phyloP scores from a whole-genome alignment of 1,139 yeast genomes.

The Suhomyces coccinellae region DNA sequence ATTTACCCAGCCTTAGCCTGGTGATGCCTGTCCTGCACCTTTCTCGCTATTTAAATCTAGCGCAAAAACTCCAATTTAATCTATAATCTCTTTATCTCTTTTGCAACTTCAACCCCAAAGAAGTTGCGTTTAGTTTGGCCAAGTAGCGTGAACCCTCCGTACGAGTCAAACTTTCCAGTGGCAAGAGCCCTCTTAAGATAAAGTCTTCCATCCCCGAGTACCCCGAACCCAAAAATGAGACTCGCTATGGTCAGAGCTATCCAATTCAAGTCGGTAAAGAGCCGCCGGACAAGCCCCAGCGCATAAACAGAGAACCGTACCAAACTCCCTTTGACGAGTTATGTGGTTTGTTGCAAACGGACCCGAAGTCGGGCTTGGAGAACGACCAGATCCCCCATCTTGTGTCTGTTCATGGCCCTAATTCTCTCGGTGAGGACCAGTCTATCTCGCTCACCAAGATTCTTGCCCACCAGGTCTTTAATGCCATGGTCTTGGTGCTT shows the following conservation, averaged over 20 bases:
- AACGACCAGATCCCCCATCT: constrained; percentile 31
- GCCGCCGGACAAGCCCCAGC: constrained; percentile 10
- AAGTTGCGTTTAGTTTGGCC: neutral
- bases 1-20: no score
- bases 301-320: constrained; percentile 27
- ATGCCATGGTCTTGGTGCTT: constrained; percentile 79
- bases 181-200: constrained; percentile 7
- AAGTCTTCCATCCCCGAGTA: constrained; percentile 11
- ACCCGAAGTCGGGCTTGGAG: constrained; percentile 50
- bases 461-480: constrained; percentile 67
- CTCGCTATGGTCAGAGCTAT: constrained; percentile 19
- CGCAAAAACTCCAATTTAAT: no score
- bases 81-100: no score
- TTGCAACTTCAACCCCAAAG: neutral
- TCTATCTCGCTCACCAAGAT: constrained; percentile 59
- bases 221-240: constrained; percentile 12
- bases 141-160: neutral
- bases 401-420: constrained; percentile 49
- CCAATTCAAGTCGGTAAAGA: constrained; percentile 22
- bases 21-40: no score
- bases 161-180: neutral
- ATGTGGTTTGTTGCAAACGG: constrained; percentile 38
- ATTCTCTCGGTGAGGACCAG: constrained; percentile 61
- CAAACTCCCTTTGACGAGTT: constrained; percentile 36
- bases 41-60: no score